Base-by-base conservation (phyloP, 192 early-diverging fungal genomes). In the Podila epicladia region DNA sequence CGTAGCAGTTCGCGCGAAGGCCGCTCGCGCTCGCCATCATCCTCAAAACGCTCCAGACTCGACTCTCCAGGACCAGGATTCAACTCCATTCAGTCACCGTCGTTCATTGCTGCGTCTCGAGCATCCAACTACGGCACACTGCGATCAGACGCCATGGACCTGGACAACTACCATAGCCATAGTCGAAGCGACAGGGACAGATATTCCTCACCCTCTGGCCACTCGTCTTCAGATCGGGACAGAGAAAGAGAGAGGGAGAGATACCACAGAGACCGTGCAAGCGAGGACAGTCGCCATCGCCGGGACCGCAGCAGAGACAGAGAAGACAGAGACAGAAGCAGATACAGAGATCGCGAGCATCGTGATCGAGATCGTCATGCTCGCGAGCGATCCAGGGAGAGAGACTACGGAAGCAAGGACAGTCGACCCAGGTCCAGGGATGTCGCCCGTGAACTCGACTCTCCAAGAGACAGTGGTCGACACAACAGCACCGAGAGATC, bases 21-120 rank as follows among this genome's bases (percentile, higher is more conserved):
- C 50, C 67, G 71, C 45, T 69, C 67, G 7, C 73, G 76, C 9
- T 84, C 82, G 22, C 77, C 84, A 17, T 87, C 83, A 9, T 74
- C 84, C n/a, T 51, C 70, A 37, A 73, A 71, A 26, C 64, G 76
- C 0, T 68, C 76, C 45, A 69, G 76, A 41, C 35, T 8, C 11
- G 69, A 50, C 7, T 66, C 74, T 9, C 75, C 75, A 37, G 65
- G 64, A 31, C 22, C 59, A 22, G 65, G 58, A 29, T 37, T 71
- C 29, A 51, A 33, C 50, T 67, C 70, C 3, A 67, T 67, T 31
- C 69, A 71, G 26, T 78, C 75, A 1, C 69, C 75, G 0, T 63
- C 75, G 8, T 78, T 65, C 51, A 20, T 76, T 24, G 68, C 74
- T 2, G 64, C 69, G 1, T 65, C 69, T 24, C 58, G 60, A 5